A percentile compares a stretch with the other conserved stretches of the same genome.
phyloP scores from a whole-genome alignment of 495 filamentous ascomycete genomes.

The Aspergillus nidulans region DNA sequence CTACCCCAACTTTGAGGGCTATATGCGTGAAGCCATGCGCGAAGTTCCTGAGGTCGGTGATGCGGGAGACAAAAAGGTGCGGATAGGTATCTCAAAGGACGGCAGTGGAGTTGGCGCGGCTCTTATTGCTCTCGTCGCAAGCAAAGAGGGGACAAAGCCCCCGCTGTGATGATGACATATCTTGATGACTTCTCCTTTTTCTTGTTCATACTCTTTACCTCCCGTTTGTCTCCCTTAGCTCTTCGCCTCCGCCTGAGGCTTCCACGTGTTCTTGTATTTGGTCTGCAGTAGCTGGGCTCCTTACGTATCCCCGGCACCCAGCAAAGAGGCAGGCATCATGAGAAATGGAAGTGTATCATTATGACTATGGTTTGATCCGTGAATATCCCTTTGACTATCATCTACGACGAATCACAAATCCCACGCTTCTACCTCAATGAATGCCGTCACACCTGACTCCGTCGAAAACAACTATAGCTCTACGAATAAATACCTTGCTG shows the following conservation, averaged over 20 bases:
- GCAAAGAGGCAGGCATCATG: neutral
- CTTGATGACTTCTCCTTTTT: constrained; percentile 3
- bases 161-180: constrained; percentile 4
- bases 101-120: constrained; percentile 89
- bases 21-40: constrained; percentile 70
- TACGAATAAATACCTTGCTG: too few species aligned
- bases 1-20: constrained; percentile 80
- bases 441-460: neutral
- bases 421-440: neutral
- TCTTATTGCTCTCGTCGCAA: constrained; percentile 75
- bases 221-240: neutral
- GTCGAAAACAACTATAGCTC: neutral
- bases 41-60: constrained; percentile 66
- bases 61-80: constrained; percentile 69
- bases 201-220: neutral
- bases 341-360: constrained; percentile 9
- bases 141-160: constrained; percentile 23
- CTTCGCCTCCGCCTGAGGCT: neutral
- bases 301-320: neutral
- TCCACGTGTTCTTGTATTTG: neutral
- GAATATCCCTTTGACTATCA: too few species aligned
- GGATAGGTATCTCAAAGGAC: constrained; percentile 92
- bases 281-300: neutral
- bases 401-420: neutral
- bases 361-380: neutral